Evolutionary conservation across 129 eudicot genomes (phyloP).

Genomic region (Ambrosia trifida): DNA sequence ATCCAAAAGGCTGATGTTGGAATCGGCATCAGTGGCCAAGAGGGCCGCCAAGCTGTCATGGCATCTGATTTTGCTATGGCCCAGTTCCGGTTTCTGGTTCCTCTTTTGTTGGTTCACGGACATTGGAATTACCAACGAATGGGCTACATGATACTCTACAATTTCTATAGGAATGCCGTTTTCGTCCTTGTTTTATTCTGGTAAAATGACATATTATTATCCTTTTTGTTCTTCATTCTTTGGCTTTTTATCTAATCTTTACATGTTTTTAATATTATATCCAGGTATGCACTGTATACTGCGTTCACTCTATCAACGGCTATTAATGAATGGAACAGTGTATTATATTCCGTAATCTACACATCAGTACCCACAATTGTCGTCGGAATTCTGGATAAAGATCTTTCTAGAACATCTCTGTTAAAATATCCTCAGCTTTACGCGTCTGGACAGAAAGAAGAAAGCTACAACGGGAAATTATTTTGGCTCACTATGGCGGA

Average conservation of each 20-base stretch:
- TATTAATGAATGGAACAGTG: conserved; percentile 89
- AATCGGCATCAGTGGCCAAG: conserved; percentile 43
- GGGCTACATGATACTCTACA: conserved; percentile 90
- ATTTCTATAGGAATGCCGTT: conserved; percentile 88
- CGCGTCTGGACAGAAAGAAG: conserved; percentile 77
- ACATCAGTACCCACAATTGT: conserved; percentile 80
- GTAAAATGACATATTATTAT: conserved; percentile 37
- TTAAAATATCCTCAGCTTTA: conserved; percentile 77
- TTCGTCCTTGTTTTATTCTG: conserved; percentile 83
- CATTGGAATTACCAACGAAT: conserved; percentile 98
- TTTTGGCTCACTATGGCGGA: conserved; percentile 82
- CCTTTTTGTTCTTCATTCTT: not conserved
- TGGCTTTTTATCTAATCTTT: conserved; percentile 18
- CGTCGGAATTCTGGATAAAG: conserved; percentile 87
- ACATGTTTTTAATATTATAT: conserved; percentile 30
- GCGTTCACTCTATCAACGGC: conserved; percentile 76
- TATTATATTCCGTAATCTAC: conserved; percentile 78
- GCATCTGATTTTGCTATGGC: conserved; percentile 96
- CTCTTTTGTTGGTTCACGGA: conserved; percentile 88
- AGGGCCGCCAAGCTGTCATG: conserved; percentile 44
- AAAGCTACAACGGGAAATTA: conserved; percentile 61
- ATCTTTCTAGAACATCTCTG: conserved; percentile 62
- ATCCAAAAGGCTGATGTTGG: conserved; percentile 48
- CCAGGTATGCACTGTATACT: conserved; percentile 76
- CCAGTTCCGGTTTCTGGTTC: conserved; percentile 88